A percentile compares a stretch with the other conserved stretches of the same genome.
Evolutionary conservation across 1,139 yeast species (phyloP).

Genomic region (Yamadazyma siamensis): DNA sequence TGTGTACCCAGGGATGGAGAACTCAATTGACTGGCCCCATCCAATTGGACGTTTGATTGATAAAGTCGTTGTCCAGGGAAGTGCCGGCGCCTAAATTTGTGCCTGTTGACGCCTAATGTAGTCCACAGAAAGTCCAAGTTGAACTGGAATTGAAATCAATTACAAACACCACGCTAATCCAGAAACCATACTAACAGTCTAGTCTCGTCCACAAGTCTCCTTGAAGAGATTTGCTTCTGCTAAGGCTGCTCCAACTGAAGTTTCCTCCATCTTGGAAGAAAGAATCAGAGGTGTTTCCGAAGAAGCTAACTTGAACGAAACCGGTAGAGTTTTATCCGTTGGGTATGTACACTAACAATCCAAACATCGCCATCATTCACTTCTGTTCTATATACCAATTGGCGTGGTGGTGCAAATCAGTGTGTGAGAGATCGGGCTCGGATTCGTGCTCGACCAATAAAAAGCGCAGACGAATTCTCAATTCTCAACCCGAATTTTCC

Average conservation of each 20-base stretch:
- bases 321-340: conserved; percentile 98
- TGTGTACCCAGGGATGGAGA: no score
- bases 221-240: conserved; percentile 86
- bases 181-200: conserved; percentile 13
- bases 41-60: no score
- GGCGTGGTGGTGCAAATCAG: no score
- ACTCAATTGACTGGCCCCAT: no score
- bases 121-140: no score
- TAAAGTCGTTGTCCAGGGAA: no score
- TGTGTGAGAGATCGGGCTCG: conserved; percentile 10
- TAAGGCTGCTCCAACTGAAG: conserved; percentile 99
- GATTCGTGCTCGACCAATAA: conserved; percentile 17
- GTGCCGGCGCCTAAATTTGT: no score
- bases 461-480: conserved; percentile 5
- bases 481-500: neutral
- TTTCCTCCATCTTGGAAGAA: conserved; percentile 97
- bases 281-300: conserved; percentile 99
- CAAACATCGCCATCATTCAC: no score
- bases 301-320: conserved; percentile 97
- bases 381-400: no score
- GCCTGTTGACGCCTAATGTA: no score
- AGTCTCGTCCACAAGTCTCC: conserved; percentile 72
- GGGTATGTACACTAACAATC: conserved; percentile 64
- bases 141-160: no score
- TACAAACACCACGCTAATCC: no score